A percentile compares a stretch with the other conserved stretches of the same genome.
Conservation (phyloP, 306 rosid species). For the Quercus glauca region DNA sequence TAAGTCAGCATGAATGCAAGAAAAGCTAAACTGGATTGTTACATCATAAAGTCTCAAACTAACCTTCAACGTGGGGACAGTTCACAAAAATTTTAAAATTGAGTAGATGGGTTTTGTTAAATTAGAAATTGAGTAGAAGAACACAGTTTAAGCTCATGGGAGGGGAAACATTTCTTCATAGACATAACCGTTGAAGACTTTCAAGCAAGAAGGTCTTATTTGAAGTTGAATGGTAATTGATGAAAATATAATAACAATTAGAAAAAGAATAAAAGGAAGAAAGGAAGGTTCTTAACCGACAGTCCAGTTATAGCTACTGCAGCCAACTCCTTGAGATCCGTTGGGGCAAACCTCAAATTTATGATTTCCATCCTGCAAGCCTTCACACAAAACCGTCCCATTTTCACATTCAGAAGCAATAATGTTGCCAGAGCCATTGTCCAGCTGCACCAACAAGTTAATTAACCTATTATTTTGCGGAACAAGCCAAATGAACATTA, state of each 20-base stretch:
- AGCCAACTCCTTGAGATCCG: conserved; percentile 44
- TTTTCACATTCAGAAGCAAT: conserved; percentile 44
- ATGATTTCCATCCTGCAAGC: conserved; percentile 77
- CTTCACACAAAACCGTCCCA: conserved; percentile 39
- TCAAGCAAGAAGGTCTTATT: too few species aligned
- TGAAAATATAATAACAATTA: too few species aligned
- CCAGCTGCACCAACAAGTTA: conserved; percentile 53
- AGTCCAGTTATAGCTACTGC: conserved; percentile 73
- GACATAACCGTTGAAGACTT: too few species aligned
- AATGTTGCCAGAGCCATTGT: conserved; percentile 28
- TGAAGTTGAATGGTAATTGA: too few species aligned
- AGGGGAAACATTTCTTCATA: neutral
- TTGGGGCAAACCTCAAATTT: conserved; percentile 67
- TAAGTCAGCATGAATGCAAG: neutral
- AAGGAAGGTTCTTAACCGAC: conserved; percentile 45
- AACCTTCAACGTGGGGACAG: neutral
- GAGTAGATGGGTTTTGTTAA: neutral
- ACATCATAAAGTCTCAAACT: neutral
- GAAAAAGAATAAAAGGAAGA: too few species aligned
- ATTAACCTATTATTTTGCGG: neutral
- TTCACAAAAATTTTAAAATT: neutral
- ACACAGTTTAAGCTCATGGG: too few species aligned
- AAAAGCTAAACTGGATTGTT: neutral
- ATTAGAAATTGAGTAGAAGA: neutral
- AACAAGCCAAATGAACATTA: neutral